These are phyloP conservation scores for Spathaspora gorwiae DNA, from an alignment of 805 yeast genomes.

Conservation along the genomic window DNA sequence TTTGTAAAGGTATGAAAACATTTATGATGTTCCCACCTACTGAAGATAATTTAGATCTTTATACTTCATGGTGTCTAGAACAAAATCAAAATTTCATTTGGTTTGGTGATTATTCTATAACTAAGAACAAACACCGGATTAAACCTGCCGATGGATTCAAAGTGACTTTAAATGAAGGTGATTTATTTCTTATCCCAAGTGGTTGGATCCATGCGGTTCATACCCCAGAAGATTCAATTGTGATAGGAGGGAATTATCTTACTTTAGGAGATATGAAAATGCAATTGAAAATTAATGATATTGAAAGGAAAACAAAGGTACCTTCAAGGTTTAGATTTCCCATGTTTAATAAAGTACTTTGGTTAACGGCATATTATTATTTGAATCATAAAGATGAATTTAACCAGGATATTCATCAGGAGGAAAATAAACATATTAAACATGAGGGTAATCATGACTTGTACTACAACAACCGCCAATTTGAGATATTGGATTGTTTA, in stretches of 20 bases:
- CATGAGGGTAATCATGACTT: neutral
- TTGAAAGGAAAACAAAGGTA: constrained; percentile 68
- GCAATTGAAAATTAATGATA: constrained; percentile 56
- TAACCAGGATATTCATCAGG: constrained; percentile 9
- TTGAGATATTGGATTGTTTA: constrained; percentile 8
- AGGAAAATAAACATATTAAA: neutral
- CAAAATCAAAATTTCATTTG: constrained; percentile 59
- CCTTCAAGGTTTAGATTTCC: constrained; percentile 78
- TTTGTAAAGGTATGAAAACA: constrained; percentile 67
- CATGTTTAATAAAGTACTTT: constrained; percentile 61
- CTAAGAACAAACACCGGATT: constrained; percentile 24
- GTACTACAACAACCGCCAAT: neutral
- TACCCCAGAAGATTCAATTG: constrained; percentile 75
- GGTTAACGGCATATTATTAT: constrained; percentile 57
- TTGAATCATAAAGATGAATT: constrained; percentile 21
- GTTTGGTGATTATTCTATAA: constrained; percentile 50
- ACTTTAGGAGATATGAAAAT: constrained; percentile 58
- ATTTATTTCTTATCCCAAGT: constrained; percentile 76
- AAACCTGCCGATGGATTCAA: constrained; percentile 43
- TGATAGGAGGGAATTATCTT: constrained; percentile 84
- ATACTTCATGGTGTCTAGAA: constrained; percentile 68
- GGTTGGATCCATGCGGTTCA: constrained; percentile 93
- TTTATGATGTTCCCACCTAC: constrained; percentile 83
- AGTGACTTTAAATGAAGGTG: constrained; percentile 57
- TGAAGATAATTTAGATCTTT: constrained; percentile 50